Base-by-base conservation (phyloP, 768 basidiomycete genomes). In the Hypholoma sublateritium region DNA sequence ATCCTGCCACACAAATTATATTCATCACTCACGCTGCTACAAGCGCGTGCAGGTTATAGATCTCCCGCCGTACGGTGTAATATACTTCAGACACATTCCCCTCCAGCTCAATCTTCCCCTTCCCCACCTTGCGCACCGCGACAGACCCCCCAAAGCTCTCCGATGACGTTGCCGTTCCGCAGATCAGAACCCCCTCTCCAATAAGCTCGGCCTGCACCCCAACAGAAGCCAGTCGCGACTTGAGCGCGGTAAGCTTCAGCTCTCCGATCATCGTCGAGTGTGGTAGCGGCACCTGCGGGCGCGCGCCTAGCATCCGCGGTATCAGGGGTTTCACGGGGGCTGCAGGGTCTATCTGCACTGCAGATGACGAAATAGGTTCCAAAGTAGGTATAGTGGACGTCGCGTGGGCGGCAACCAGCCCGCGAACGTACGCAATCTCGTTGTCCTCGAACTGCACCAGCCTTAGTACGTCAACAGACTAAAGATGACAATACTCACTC, bases 201-300 rank as follows among this genome's bases (percentile, higher is more conserved):
- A 95, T 88, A 55, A 98, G 87, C 70, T 98, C 95, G 0, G 95
- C 93, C 43, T 91, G 88, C 45, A 98, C 86, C 9, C 88, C 87
- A 2, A 93, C 74, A 1, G 84, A 71, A 4, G 85, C 79, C 19
- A 99, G 78, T 5, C 87, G 84, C n/a, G 86, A 70, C 71, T 98
- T 97, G 46, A 99, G 81, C 1, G 85, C 82, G 0, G 94, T 95
- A 25, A 99, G 78, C 69, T 97, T 95, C 41, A 99, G 83, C 66
- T 98, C 97, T 50, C 97, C 97, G 55, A 99, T 97, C 88, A 98
- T 96, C 6, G 95, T 91, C 0, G 96, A 95, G 57, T 87, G 84
- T 1, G 94, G 93, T 2, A 98, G 77, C 2, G 83, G 74, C 9
- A 83, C 79, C 17, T 82, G 75, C 14, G 85, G 80, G 28, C 90